Base-by-base conservation (phyloP, 1,139 yeast species). In the Spathaspora sp. region DNA sequence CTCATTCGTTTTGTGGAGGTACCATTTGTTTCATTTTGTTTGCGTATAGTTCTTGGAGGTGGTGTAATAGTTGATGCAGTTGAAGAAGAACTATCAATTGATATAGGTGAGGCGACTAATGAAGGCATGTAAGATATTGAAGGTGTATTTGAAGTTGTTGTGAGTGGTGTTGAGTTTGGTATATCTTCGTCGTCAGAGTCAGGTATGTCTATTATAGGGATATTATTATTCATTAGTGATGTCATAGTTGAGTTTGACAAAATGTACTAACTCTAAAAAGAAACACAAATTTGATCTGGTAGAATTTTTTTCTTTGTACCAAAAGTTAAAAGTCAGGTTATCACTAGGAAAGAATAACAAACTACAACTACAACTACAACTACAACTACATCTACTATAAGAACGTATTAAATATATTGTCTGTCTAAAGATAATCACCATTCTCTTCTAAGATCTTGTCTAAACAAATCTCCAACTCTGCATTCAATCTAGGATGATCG, bases 381-480 rank as follows among this genome's bases (percentile, higher is more conserved):
- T n/a, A n/a, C n/a, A n/a, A n/a, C n/a, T n/a, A n/a, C n/a, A n/a
- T n/a, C n/a, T 27, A n/a, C 6, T 26, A 16, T 34, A 17, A 23
- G 18, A 18, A 20, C 23, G 23, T 20, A 4, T 20, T 20, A 27
- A 10, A 15, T 47, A 8, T 11, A 11, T 27, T 27, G 31, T 27
- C n/a, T 8, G n/a, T 10, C 56, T 65, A 59, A 50, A 67, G 58
- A 53, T 63, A 57, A 52, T 76, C 84, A 17, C 84, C 84, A 49
- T 76, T 78, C 56, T 76, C 82, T 54, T 74, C 79, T 41, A 70
- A 68, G 24, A 78, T 76, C 55, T 76, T 68, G 51, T 71, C 74
- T 54, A 72, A 67, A 47, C 78, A 71, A 15, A 71, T 67, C 34
- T 66, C 70, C 56, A 78, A 67, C 56, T 80, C 81, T 34, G 60